These are phyloP conservation scores for Boletus subparvulus DNA, from an alignment of 768 basidiomycete genomes.

Conservation along the genomic window DNA sequence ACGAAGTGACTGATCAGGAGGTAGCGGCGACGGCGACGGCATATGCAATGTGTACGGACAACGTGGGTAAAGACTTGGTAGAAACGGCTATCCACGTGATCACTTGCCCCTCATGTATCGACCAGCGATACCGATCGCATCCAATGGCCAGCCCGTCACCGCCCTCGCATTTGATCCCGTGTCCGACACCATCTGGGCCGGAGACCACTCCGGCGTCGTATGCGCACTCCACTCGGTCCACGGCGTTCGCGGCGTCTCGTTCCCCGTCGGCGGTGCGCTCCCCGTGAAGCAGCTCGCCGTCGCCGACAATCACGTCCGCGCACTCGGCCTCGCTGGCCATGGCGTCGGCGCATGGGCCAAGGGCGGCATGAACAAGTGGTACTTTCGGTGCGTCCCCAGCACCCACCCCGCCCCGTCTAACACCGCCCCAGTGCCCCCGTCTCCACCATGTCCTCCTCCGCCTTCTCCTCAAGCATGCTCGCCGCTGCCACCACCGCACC, in stretches of 20 bases:
- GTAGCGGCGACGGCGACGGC: no score
- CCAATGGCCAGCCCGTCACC: no score
- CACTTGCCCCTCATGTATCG: neutral
- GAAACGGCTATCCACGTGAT: no score
- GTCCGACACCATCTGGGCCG: conserved; percentile 49
- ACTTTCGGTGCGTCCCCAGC: conserved; percentile 47
- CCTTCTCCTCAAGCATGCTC: conserved; percentile 48
- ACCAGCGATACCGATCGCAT: no score
- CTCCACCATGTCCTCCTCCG: conserved; percentile 39
- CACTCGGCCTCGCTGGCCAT: conserved; percentile 56
- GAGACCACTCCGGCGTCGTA: conserved; percentile 63
- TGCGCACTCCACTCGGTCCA: conserved; percentile 63
- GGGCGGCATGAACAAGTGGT: conserved; percentile 86
- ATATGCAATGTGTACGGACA: no score
- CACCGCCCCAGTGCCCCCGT: conserved; percentile 6
- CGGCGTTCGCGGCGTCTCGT: conserved; percentile 68
- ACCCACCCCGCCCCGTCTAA: conserved; percentile 21
- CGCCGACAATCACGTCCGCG: conserved; percentile 78
- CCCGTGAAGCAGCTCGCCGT: conserved; percentile 73
- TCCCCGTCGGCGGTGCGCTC: conserved; percentile 61
- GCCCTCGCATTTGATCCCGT: conserved; percentile 29
- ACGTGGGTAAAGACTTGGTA: no score
- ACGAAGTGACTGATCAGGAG: no score
- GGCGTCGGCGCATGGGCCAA: conserved; percentile 63
- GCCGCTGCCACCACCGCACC: conserved; percentile 58